Conservation (phyloP, 2,329 filamentous ascomycete genomes). For the Alternaria arborescens region DNA sequence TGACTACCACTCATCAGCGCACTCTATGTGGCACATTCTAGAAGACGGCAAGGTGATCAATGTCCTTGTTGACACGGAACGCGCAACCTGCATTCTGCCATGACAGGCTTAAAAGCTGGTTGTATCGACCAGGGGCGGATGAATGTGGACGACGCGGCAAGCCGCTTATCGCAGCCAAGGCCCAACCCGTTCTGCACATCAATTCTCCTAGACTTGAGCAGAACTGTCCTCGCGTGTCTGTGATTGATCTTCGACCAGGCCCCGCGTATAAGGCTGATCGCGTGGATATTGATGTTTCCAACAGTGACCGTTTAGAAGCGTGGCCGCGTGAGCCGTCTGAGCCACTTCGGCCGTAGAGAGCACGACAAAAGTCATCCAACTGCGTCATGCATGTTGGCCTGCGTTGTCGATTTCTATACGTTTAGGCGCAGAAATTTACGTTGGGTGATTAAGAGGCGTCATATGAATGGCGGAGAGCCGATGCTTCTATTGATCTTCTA, state of each 20-base stretch:
- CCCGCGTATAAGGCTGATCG: conserved; percentile 22
- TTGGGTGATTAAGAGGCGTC: background rate
- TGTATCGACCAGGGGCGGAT: conserved; percentile 12
- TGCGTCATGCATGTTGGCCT: conserved; percentile 21
- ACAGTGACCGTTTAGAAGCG: conserved; percentile 20
- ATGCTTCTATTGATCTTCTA: conserved; percentile 26
- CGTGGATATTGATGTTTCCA: conserved; percentile 6
- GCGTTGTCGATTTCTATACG: conserved; percentile 10
- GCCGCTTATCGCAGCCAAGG: conserved; percentile 24
- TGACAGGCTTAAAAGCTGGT: background rate
- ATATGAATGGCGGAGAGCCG: conserved; percentile 22
- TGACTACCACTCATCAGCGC: conserved; percentile 21
- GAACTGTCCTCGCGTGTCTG: conserved; percentile 11
- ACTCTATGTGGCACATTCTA: conserved; percentile 40
- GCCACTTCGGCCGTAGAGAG: conserved; percentile 22
- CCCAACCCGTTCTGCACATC: conserved; percentile 13
- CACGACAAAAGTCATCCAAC: conserved; percentile 10
- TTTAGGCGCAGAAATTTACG: conserved; percentile 1
- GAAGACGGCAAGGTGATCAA: conserved; percentile 26
- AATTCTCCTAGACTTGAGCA: conserved; percentile 9
- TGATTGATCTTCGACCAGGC: conserved; percentile 29
- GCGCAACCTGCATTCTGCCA: conserved; percentile 6
- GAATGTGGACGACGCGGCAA: conserved; percentile 15
- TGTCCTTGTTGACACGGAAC: conserved; percentile 5
- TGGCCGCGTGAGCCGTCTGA: conserved; percentile 33